These are phyloP conservation scores for Pythium pectinolyticum DNA, from an alignment of 352 stramenopile species.

Conservation along the genomic window DNA sequence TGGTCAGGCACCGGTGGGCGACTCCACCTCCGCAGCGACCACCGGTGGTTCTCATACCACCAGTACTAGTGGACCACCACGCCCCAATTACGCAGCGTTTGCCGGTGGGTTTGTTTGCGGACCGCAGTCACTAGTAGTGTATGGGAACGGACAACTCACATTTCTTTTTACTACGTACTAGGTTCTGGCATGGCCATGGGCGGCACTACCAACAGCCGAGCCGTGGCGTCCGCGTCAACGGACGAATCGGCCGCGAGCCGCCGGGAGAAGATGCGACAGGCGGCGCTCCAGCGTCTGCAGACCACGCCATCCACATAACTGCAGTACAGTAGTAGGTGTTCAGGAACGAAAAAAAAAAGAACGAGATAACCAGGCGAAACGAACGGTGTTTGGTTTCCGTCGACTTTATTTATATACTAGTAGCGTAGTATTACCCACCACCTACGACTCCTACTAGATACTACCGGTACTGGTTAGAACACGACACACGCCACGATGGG, in stretches of 20 bases:
- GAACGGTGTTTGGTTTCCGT: too few relatives aligned
- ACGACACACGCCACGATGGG: slow-evolving; percentile 1
- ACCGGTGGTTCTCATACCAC: slow-evolving; percentile 10
- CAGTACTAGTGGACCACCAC: slow-evolving; percentile 29
- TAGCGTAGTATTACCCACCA: too few relatives aligned
- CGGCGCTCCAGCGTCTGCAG: slow-evolving; percentile 58
- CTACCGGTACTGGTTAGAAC: too few relatives aligned
- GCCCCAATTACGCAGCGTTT: slow-evolving; percentile 60
- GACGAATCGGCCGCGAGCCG: slow-evolving; percentile 36
- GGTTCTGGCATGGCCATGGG: slow-evolving; percentile 47
- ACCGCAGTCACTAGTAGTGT: neutral
- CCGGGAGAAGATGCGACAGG: slow-evolving; percentile 65
- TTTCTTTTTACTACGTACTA: too few relatives aligned
- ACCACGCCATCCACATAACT: slow-evolving; percentile 10
- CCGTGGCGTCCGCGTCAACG: slow-evolving; percentile 22
- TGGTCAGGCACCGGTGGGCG: slow-evolving; percentile 64
- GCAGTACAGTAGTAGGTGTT: neutral
- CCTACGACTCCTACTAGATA: too few relatives aligned
- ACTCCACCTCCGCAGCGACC: slow-evolving; percentile 24
- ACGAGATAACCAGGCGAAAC: neutral
- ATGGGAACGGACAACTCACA: too few relatives aligned
- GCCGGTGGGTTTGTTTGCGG: slow-evolving; percentile 35
- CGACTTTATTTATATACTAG: too few relatives aligned
- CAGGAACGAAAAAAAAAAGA: neutral
- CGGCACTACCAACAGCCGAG: slow-evolving; percentile 1